Evolutionary conservation across 139 green algal genomes (phyloP), one percentile per base, ranked within the genome.

Genomic region (Diplosphaera chodatii): DNA sequence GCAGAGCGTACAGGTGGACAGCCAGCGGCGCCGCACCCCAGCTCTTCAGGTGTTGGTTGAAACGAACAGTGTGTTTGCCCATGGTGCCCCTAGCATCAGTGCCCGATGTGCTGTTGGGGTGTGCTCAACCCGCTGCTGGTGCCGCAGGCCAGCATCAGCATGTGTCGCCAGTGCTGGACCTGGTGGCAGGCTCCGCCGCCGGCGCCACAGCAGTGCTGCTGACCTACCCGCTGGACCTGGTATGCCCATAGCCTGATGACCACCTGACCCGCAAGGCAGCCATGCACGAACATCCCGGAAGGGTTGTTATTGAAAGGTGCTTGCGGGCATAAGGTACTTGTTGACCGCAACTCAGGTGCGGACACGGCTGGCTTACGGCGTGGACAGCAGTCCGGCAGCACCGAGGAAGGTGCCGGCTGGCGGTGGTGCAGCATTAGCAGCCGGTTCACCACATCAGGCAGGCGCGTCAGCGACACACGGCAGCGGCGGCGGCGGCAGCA

Each of bases 211-310:
- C 92, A 3, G 92, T 97, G 32, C 23, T 95, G 55, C 30, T 91
- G 0, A 97, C 92, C 0, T 97, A 97, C 76, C 92, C 92, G 0
- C 80, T 97, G 27, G 92, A 97, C 81, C 66, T 97, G 6, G 84
- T 96, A 3, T 18, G 37, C 10, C 37, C 37, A 6, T 20, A 48
- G 6, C 10, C 37, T 48, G 37, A 48, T n/a, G n/a, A n/a, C n/a
- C n/a, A n/a, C n/a, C n/a, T n/a, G n/a, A n/a, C n/a, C n/a, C n/a
- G n/a, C n/a, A n/a, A n/a, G n/a, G n/a, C n/a, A n/a, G n/a, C n/a
- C n/a, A n/a, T n/a, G n/a, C n/a, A n/a, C n/a, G n/a, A n/a, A n/a
- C n/a, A n/a, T n/a, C n/a, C n/a, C n/a, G n/a, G n/a, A n/a, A n/a
- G n/a, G n/a, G n/a, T n/a, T n/a, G n/a, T n/a, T n/a, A n/a, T n/a